Base-by-base conservation (phyloP, 176 grass and related monocot species). In the Cymbopogon citratus region DNA sequence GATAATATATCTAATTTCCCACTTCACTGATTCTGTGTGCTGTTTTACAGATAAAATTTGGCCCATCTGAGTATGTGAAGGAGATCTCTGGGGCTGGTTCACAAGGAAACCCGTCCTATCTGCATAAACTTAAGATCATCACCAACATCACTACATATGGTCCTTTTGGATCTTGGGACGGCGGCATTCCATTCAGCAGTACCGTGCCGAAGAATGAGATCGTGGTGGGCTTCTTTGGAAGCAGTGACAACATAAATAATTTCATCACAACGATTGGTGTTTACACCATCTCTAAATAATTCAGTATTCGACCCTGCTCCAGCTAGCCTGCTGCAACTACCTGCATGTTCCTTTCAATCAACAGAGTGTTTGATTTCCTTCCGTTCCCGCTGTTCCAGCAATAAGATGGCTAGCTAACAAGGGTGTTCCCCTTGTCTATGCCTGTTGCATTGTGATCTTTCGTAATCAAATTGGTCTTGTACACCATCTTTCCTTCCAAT, bases 21-120 rank as follows among this genome's bases (percentile, higher is more conserved):
- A 2, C 1, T 44, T 27, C 59, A 62, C 59, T 18, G 12, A 68
- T 39, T 38, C 34, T 38, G 18, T 68, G 65, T 2, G n/a, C n/a
- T 68, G 33, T 21, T 52, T 74, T 54, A 74, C 71, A 56, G 71
- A 74, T 74, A 49, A 74, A 19, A 1, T 74, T 74, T 23, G 71
- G 18, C 18, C 71, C 71, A 74, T 74, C 46, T 6, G 71, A 74
- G 46, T 52, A 12, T 34, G 71, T 74, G 71, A 74, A 6, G 46
- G 0, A 21, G 46, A 74, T 74, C 45, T 28, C 0, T 0, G 69
- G 69, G 24, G 13, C 45, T 48, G 0, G 13, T n/a, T n/a, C n/a
- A 11, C 14, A 4, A 5, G 45, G 14, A 15, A 1, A 4, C 14
- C 1, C 2, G 41, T 0, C 3, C 45, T 48, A 13, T 12, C 45